A percentile compares a stretch with the other conserved stretches of the same genome.
Evolutionary conservation across 352 stramenopile genomes (phyloP).

Genomic region (Globisporangium nodosum): DNA sequence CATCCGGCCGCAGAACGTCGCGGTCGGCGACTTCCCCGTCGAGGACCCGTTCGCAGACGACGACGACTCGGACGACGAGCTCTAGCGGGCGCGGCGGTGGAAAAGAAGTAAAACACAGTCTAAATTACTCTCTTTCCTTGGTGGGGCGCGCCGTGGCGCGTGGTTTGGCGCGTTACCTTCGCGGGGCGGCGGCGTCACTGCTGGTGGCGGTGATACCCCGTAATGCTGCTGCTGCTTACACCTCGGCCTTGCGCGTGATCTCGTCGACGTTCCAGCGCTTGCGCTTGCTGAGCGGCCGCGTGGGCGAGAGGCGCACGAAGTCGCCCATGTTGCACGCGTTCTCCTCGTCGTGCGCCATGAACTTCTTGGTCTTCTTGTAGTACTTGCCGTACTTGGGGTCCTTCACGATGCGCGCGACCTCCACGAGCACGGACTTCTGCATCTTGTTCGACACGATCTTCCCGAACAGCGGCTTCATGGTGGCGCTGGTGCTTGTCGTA

Average conservation of each 20-base stretch:
- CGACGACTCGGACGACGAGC: constrained; percentile 68
- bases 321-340: constrained; percentile 91
- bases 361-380: constrained; percentile 95
- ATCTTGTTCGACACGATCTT: constrained; percentile 96
- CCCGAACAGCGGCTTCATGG: constrained; percentile 90
- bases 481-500: neutral
- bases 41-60: constrained; percentile 75
- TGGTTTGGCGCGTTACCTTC: constrained; percentile 2
- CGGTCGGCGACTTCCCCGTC: constrained; percentile 90
- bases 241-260: constrained; percentile 83
- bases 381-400: constrained; percentile 94
- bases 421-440: constrained; percentile 95
- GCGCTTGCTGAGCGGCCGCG: constrained; percentile 80
- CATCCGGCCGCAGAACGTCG: constrained; percentile 92
- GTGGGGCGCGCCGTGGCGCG: neutral
- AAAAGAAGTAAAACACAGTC: constrained; percentile 23
- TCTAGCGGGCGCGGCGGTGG: constrained; percentile 26
- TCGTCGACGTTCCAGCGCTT: constrained; percentile 89
- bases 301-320: constrained; percentile 71
- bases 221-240: constrained; percentile 31
- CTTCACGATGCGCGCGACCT: constrained; percentile 92
- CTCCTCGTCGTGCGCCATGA: constrained; percentile 96
- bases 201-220: neutral
- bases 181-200: neutral
- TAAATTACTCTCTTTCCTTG: constrained; percentile 45